Percentiles rank a stretch among this genome's conserved stretches.
phyloP scores from a whole-genome alignment of 2,329 filamentous ascomycete genomes.

The Talaromyces rugulosus region DNA sequence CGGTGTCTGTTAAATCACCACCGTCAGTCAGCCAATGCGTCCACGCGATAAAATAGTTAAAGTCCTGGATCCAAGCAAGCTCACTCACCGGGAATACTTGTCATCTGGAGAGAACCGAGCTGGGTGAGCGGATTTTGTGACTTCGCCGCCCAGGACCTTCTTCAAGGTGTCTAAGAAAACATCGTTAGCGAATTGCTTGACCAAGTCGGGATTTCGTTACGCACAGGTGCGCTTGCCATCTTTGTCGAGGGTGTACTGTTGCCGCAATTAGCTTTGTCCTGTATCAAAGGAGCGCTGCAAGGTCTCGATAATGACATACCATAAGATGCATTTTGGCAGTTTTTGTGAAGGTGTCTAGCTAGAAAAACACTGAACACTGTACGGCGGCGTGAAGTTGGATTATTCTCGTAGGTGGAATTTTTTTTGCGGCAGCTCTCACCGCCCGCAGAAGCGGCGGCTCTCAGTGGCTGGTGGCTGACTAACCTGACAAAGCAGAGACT shows the following conservation, averaged over 20 bases:
- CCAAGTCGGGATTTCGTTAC: conserved; percentile 32
- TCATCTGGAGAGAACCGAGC: conserved; percentile 97
- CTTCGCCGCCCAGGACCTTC: conserved; percentile 74
- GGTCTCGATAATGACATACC: conserved; percentile 21
- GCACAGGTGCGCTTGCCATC: conserved; percentile 73
- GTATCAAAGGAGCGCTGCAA: neutral
- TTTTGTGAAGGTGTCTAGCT: conserved; percentile 2
- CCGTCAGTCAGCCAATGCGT: neutral
- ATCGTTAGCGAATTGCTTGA: conserved; percentile 1
- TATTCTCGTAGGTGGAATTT: neutral
- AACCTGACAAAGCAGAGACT: neutral
- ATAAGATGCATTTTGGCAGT: conserved; percentile 37
- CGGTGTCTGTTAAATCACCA: conserved; percentile 60
- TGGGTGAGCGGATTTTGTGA: conserved; percentile 94
- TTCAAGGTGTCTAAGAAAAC: conserved; percentile 63
- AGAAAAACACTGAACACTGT: neutral
- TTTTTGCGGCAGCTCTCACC: conserved; percentile 12
- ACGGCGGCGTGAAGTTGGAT: neutral
- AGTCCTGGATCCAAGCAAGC: neutral
- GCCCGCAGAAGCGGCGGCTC: conserved; percentile 2
- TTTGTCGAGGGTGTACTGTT: conserved; percentile 73
- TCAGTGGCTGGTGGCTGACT: neutral
- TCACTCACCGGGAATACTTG: conserved; percentile 75
- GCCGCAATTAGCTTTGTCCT: conserved; percentile 8
- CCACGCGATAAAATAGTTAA: neutral